Evolutionary conservation across 805 yeast genomes (phyloP).

Genomic region (Ogataea henricii): DNA sequence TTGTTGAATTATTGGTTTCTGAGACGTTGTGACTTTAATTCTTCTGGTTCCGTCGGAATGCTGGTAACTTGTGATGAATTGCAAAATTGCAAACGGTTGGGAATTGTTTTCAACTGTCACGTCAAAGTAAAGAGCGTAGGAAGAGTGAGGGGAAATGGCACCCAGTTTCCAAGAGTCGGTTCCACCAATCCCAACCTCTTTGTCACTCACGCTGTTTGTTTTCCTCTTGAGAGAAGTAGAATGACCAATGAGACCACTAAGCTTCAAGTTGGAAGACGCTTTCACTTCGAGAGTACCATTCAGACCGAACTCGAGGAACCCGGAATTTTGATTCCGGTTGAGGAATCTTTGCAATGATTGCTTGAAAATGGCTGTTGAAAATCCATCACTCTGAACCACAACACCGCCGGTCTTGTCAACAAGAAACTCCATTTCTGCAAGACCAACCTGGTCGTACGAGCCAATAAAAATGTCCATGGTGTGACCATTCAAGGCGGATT

Average conservation of each 20-base stretch:
- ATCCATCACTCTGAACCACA: constrained; percentile 63
- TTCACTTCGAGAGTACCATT: constrained; percentile 63
- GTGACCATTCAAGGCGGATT: constrained; percentile 51
- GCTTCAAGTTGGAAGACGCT: constrained; percentile 48
- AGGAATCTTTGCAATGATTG: constrained; percentile 62
- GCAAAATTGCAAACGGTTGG: constrained; percentile 42
- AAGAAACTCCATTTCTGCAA: constrained; percentile 64
- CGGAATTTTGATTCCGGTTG: constrained; percentile 37
- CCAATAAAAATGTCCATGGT: constrained; percentile 62
- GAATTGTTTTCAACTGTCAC: constrained; percentile 30
- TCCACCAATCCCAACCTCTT: constrained; percentile 47
- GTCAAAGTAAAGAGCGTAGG: constrained; percentile 62
- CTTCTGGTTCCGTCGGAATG: constrained; percentile 60
- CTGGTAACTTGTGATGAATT: constrained; percentile 62
- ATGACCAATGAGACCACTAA: constrained; percentile 65
- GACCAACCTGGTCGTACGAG: constrained; percentile 68
- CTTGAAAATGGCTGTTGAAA: constrained; percentile 66
- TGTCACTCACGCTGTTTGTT: constrained; percentile 37
- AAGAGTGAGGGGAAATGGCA: constrained; percentile 54
- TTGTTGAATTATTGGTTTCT: constrained; percentile 44
- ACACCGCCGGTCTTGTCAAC: constrained; percentile 63
- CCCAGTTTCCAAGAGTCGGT: constrained; percentile 65
- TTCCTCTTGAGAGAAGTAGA: constrained; percentile 48
- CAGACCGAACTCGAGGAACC: constrained; percentile 51
- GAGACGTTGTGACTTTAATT: constrained; percentile 61